These are phyloP conservation scores for Odontarrhena argentea DNA, from an alignment of 345 rosid genomes.

Conservation along the genomic window DNA sequence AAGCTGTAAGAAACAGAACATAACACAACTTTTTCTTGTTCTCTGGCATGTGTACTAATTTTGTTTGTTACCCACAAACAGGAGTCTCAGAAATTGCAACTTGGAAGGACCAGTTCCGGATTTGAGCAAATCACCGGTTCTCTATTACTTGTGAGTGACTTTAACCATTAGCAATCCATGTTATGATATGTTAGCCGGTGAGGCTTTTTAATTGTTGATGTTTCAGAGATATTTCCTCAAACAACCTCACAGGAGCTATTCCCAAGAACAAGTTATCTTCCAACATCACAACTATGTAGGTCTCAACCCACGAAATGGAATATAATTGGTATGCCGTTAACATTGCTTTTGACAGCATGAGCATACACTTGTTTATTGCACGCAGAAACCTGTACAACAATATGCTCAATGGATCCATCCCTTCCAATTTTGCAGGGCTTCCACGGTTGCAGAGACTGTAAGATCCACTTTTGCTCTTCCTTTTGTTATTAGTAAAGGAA, in stretches of 20 bases:
- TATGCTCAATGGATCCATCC: slow-evolving; percentile 55
- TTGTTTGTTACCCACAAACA: slow-evolving; percentile 31
- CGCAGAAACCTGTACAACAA: slow-evolving; percentile 62
- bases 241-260: slow-evolving; percentile 49
- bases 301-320: slow-evolving; percentile 13
- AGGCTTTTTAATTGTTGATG: slow-evolving; percentile 9
- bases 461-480: slow-evolving; percentile 24
- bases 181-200: slow-evolving; percentile 1
- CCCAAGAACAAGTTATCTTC: slow-evolving; percentile 52
- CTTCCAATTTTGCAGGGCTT: slow-evolving; percentile 57
- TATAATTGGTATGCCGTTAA: background rate
- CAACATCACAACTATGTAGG: slow-evolving; percentile 53
- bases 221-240: slow-evolving; percentile 54
- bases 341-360: slow-evolving; percentile 16
- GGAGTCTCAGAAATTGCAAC: slow-evolving; percentile 62
- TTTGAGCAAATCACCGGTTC: slow-evolving; percentile 42
- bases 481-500: background rate
- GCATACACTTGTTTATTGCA: background rate
- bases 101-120: slow-evolving; percentile 57
- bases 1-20: slow-evolving; percentile 46
- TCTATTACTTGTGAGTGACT: slow-evolving; percentile 51
- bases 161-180: background rate
- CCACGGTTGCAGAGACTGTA: slow-evolving; percentile 61
- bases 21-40: background rate
- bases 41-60: background rate